These are phyloP conservation scores for Fusarium phyllophilum DNA, from an alignment of 2,329 filamentous ascomycete genomes.

Conservation along the genomic window DNA sequence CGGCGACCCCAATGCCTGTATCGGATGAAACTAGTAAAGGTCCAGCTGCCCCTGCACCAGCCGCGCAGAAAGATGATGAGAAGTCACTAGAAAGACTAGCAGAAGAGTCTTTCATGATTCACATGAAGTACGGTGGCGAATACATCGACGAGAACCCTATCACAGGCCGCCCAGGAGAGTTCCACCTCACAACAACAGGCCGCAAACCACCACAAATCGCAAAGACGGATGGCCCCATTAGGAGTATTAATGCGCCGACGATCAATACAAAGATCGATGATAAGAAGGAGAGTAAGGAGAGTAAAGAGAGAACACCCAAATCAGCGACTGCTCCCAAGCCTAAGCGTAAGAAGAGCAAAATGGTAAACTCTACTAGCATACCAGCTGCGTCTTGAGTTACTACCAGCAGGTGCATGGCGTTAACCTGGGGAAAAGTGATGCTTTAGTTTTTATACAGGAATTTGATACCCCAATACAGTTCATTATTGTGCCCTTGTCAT, in stretches of 20 bases:
- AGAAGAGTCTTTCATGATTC: constrained; percentile 67
- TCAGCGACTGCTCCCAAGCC: constrained; percentile 55
- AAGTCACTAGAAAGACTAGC: constrained; percentile 59
- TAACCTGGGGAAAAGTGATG: not conserved
- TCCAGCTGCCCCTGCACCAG: constrained; percentile 26
- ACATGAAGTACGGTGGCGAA: constrained; percentile 69
- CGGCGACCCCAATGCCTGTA: constrained; percentile 58
- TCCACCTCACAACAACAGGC: constrained; percentile 71
- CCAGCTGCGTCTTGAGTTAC: constrained; percentile 45
- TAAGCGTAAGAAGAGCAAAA: constrained; percentile 61
- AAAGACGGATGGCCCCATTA: constrained; percentile 46
- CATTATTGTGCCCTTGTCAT: not conserved
- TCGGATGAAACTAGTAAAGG: constrained; percentile 47
- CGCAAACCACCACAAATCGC: constrained; percentile 56
- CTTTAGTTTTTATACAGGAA: constrained; percentile 11
- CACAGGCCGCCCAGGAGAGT: constrained; percentile 72
- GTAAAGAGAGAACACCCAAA: constrained; percentile 57
- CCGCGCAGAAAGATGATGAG: constrained; percentile 52
- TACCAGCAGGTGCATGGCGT: constrained; percentile 3
- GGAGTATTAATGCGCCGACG: constrained; percentile 49
- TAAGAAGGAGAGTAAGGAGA: constrained; percentile 60
- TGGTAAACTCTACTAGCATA: constrained; percentile 48
- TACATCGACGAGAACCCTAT: constrained; percentile 77
- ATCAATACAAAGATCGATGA: constrained; percentile 56
- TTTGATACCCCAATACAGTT: constrained; percentile 43